Evolutionary conservation across 768 basidiomycete species (phyloP), one percentile per base, ranked within the genome.

Genomic region (Suillus paluster): DNA sequence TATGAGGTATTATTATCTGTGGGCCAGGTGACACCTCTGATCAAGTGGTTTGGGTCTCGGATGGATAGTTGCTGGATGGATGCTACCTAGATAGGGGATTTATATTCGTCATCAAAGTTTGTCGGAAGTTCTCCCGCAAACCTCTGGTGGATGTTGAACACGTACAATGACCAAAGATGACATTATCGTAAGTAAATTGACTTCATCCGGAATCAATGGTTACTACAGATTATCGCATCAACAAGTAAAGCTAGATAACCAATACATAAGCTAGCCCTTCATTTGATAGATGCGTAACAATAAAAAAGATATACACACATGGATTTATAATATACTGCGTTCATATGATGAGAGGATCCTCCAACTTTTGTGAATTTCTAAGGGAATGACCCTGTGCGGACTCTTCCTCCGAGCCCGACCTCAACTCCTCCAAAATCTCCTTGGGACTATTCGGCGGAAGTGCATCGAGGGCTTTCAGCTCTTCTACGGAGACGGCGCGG

Each of bases 401-500:
- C 17, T 12, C 48, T 14, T 23, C 50, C 11, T 38, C 58, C 23
- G 15, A 34, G 12, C n/a, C 34, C 10, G 21, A 21, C 23, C 12
- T 34, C 10, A 12, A 6, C 12, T 59, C 34, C 23, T 33, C n/a
- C 6, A 25, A 38, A 12, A n/a, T 19, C 2, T 57, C 58, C 58
- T 34, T 56, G 2, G 27, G 10, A 59, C 36, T 52, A 36, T 23
- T 25, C 8, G 14, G 23, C 14, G 42, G 12, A 17, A 34, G 25
- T 2, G 38, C 15, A 36, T 30, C 50, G 19, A 36, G 1, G 15
- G 33, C 21, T 57, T 68, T 75, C 44, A 78, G 61, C 30, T 66
- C 73, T 11, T 66, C 73, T 0, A 80, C 56, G 21, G 70, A 60
- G 55, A 25, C 33, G 8, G 74, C 75, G 1, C 69, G 64, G 23